These are phyloP conservation scores for Pythium aphanidermatum DNA, from an alignment of 352 stramenopile genomes.

Conservation along the genomic window DNA sequence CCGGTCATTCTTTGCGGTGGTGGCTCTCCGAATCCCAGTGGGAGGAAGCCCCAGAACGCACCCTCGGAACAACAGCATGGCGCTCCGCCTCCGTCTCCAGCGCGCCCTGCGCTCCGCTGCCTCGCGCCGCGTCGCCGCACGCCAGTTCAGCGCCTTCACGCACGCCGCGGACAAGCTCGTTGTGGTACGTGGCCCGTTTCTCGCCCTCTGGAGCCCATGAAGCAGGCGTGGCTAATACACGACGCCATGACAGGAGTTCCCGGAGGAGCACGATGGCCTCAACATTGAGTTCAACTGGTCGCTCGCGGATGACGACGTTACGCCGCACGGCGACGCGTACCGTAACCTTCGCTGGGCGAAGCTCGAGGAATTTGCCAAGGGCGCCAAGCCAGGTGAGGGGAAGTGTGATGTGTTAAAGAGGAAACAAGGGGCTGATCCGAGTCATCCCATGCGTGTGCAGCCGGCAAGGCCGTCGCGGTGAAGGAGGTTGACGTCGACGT, in stretches of 20 bases:
- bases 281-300: constrained; percentile 89
- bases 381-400: constrained; percentile 46
- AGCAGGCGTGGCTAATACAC: constrained; percentile 2
- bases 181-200: constrained; percentile 33
- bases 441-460: constrained; percentile 18
- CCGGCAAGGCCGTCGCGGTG: constrained; percentile 46
- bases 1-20: constrained; percentile 41
- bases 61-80: constrained; percentile 29
- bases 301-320: constrained; percentile 75
- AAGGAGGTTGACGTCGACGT: constrained; percentile 66
- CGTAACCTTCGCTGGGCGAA: constrained; percentile 69
- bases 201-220: not conserved
- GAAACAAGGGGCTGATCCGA: no score
- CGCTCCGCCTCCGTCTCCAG: constrained; percentile 55
- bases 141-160: constrained; percentile 39
- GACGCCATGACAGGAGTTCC: constrained; percentile 43
- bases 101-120: constrained; percentile 32
- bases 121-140: constrained; percentile 24
- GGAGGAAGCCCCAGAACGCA: not conserved
- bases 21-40: constrained; percentile 24
- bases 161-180: constrained; percentile 78
- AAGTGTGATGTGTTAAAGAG: not conserved
- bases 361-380: constrained; percentile 56
- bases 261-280: constrained; percentile 67
- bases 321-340: constrained; percentile 68